These are phyloP conservation scores for Monosporascus sp. DNA, from an alignment of 2,329 filamentous ascomycete species.

Conservation along the genomic window DNA sequence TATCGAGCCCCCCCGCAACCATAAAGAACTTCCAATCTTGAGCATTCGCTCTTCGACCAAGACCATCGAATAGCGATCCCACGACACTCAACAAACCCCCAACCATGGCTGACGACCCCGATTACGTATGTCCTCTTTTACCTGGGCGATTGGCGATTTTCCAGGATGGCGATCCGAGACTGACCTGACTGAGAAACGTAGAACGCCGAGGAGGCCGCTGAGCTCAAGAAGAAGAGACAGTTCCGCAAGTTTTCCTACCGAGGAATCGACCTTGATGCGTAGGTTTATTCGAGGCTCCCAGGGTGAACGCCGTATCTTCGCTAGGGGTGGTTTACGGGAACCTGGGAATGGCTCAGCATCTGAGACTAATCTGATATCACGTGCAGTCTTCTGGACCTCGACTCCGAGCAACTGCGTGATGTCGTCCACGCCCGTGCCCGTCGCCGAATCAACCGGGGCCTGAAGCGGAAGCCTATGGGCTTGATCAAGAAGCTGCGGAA, in stretches of 20 bases:
- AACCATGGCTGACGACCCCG: conserved; percentile 72
- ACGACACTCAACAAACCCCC: conserved; percentile 37
- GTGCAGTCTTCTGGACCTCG: conserved; percentile 91
- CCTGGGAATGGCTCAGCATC: background rate
- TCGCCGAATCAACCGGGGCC: conserved; percentile 97
- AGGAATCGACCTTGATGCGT: conserved; percentile 99
- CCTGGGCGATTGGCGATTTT: conserved; percentile 2
- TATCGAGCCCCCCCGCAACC: conserved; percentile 13
- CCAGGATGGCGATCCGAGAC: conserved; percentile 13
- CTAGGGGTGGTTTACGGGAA: background rate
- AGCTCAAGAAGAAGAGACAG: conserved; percentile 99
- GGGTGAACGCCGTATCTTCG: background rate
- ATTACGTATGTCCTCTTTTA: conserved; percentile 66
- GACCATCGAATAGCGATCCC: conserved; percentile 39
- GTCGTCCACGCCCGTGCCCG: conserved; percentile 98
- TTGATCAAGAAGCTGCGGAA: conserved; percentile 99
- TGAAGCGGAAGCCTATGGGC: conserved; percentile 99
- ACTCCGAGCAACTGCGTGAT: conserved; percentile 97
- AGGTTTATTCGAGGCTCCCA: conserved; percentile 37
- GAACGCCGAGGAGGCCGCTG: conserved; percentile 97
- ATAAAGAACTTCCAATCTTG: conserved; percentile 18
- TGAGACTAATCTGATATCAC: conserved; percentile 11
- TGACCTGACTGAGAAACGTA: conserved; percentile 39
- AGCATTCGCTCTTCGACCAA: conserved; percentile 37
- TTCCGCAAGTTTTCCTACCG: conserved; percentile 99